Evolutionary conservation across 2,329 filamentous ascomycete genomes (phyloP), one percentile per base, ranked within the genome.

Genomic region (Calonectria hongkongensis): DNA sequence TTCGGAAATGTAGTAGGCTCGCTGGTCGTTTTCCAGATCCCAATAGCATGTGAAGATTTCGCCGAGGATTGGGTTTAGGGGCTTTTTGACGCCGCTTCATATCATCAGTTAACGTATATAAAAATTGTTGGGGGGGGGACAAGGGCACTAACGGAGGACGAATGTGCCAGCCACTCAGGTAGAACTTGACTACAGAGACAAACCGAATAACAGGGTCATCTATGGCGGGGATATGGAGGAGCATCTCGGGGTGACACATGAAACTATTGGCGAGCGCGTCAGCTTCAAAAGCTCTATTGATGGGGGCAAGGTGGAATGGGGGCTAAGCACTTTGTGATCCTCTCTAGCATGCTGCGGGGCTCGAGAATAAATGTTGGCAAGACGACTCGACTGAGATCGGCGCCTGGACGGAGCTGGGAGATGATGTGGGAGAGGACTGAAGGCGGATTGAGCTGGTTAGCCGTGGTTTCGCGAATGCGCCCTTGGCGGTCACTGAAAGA

Each of bases 121-220:
- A 65, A 63, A 28, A 25, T 27, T n/a, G 48, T 47, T 47, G 25
- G 51, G 30, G 21, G 21, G 21, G 21, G 30, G 64, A 18, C 33
- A 66, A 16, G 43, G 68, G 36, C 21, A 89, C 94, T 82, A 90
- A 98, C 95, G 95, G 94, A 81, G 97, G 97, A 85, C 96, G 97
- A 83, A 99, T 98, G 84, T 99, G 97, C 97, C 97, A 99, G 80
- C 97, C 97, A 84, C 95, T 98, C 54, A 99, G 88, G 85, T 99
- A 99, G 85, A 99, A 99, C 85, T 97, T 98, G 82, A 98, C 95
- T 63, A 99, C 97, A 16, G 95, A 94, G 36, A 98, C 92, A 82
- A 99, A 99, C 83, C 97, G 92, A 81, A 96, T 88, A 70, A 95
- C 88, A 1, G 97, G 96, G 81, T 99, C 96, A 65, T 98, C 94